Conservation (phyloP, 2,329 filamentous ascomycete species). For the Didymella segeticola region DNA sequence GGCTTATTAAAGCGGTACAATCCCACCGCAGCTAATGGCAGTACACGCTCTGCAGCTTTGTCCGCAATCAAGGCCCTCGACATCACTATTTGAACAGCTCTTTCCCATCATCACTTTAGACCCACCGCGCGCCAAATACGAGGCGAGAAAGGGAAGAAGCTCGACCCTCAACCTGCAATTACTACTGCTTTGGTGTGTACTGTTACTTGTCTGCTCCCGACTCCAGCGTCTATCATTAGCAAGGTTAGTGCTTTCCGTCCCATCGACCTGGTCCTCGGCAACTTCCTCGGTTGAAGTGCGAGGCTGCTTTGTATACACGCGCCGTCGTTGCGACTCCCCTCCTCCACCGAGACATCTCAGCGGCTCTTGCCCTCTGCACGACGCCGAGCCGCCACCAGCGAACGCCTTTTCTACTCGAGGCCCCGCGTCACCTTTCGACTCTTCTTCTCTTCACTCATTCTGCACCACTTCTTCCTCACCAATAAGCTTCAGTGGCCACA, state of each 20-base stretch:
- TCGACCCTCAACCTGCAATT: constrained; percentile 10
- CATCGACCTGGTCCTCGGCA: constrained; percentile 14
- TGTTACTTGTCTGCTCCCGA: constrained; percentile 22
- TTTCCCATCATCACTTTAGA: constrained; percentile 41
- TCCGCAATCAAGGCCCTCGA: constrained; percentile 28
- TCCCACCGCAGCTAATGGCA: constrained; percentile 33
- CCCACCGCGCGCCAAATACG: constrained; percentile 6
- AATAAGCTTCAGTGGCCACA: constrained; percentile 53
- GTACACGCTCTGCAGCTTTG: constrained; percentile 33
- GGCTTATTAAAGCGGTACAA: constrained; percentile 39
- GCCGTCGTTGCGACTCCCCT: constrained; percentile 21
- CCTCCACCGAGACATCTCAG: constrained; percentile 24
- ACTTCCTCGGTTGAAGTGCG: constrained; percentile 27
- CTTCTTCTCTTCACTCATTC: constrained; percentile 40
- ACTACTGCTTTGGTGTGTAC: constrained; percentile 15
- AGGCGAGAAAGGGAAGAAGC: constrained; percentile 11
- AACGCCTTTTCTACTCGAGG: constrained; percentile 27
- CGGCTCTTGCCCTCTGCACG: constrained; percentile 38
- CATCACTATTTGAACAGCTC: constrained; percentile 47
- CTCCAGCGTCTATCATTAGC: constrained; percentile 13
- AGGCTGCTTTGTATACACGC: constrained; percentile 28
- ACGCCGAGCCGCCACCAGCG: constrained; percentile 30
- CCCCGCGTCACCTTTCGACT: constrained; percentile 23
- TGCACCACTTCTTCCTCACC: constrained; percentile 49
- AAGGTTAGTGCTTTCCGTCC: constrained; percentile 33